Base-by-base conservation (phyloP, 257 asterid genomes). In the Voacanga thouarsii region DNA sequence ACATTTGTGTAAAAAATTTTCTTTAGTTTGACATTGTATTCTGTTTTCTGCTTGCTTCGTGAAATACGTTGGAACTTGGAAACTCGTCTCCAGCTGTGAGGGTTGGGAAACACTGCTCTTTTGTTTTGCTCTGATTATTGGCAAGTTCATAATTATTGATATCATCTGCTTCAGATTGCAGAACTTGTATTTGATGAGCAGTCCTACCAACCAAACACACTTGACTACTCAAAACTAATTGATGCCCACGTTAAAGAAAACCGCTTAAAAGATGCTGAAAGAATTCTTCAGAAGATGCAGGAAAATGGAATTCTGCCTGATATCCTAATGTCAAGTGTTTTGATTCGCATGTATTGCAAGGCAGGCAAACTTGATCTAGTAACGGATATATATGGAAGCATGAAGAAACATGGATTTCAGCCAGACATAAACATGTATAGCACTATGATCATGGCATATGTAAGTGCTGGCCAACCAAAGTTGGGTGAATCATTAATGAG, bases 201-300 rank as follows among this genome's bases (percentile, higher is more conserved):
- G 77, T 91, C 99, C 84, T 95, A 90, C 83, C 85, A 90, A 82
- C 80, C 97, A 76, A 93, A 79, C 78, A 67, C 82, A 41, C 90
- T 83, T 1, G 99, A 95, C 87, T 95, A 89, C 79, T 87, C 97
- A 24, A 93, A 89, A 73, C 86, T 95, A 75, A 79, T 92, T 70
- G 92, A 88, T 47, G 89, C 88, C 78, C 83, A 83, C 80, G 88
- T 92, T 61, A 82, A 74, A 80, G 89, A 86, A 79, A 88, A 89
- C 72, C 87, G 80, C 57, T 15, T 81, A 11, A 84, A 89, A 80
- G 97, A 91, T 84, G 94, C 90, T 11, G 95, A 93, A 78, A 92
- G 94, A 86, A 87, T 91, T 80, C 85, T 90, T 24, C 83, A 82
- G 80, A 92, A 87, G 85, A 95, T 95, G 99, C 84, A 72, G 55